Percentiles rank a stretch among this genome's conserved stretches.
Evolutionary conservation across 306 rosid genomes (phyloP).

Genomic region (Luffa acutangula): DNA sequence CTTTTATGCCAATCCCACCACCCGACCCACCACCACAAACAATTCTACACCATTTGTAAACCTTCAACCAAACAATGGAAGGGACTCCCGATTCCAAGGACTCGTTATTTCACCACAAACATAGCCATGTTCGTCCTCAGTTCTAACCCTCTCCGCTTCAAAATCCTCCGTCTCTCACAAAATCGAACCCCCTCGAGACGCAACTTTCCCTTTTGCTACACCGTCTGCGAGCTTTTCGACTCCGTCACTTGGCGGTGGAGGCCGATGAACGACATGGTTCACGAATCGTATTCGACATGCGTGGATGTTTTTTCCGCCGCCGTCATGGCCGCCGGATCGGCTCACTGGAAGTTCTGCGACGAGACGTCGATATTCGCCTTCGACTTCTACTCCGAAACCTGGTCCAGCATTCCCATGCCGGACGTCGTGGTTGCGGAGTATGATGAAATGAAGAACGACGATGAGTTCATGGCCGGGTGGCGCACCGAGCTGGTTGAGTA

Average conservation of each 20-base stretch:
- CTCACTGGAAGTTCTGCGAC: not conserved
- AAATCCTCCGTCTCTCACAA: not conserved
- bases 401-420: not conserved
- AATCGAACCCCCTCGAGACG: not conserved
- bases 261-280: not conserved
- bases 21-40: not conserved
- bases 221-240: not conserved
- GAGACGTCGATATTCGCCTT: not conserved
- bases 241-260: not conserved
- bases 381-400: not conserved
- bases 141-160: not conserved
- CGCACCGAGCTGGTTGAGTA: not conserved
- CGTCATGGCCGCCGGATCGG: not conserved
- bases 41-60: not conserved
- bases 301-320: too few relatives aligned
- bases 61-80: not conserved
- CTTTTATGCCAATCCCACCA: not conserved
- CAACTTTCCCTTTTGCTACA: not conserved
- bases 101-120: not conserved
- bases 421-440: not conserved
- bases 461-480: not conserved
- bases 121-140: not conserved
- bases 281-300: not conserved
- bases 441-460: accelerated
- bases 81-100: not conserved